These are phyloP conservation scores for Tetrahymena thermophila DNA, from an alignment of 73 alveolate genomes.

Conservation along the genomic window DNA sequence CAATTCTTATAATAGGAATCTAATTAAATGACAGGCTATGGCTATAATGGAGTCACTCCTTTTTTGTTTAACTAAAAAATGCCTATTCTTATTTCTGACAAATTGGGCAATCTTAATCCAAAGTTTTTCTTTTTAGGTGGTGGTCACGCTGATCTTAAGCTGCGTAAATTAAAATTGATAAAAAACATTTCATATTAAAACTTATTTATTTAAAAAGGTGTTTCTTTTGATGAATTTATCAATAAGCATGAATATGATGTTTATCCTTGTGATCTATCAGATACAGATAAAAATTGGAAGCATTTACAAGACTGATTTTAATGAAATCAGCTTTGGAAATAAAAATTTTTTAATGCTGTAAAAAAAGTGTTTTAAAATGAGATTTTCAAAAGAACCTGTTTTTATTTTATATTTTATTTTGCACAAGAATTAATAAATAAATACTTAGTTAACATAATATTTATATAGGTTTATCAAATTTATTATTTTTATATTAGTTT, in stretches of 20 bases:
- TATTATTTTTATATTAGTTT: too few relatives aligned
- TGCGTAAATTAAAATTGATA: constrained; percentile 19
- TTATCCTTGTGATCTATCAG: not conserved
- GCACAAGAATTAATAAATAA: too few relatives aligned
- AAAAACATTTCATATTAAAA: not conserved
- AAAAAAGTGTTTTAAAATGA: too few relatives aligned
- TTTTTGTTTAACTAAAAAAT: constrained; percentile 49
- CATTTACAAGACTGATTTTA: not conserved
- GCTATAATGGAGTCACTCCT: constrained; percentile 64
- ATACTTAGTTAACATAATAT: too few relatives aligned
- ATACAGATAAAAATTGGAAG: not conserved
- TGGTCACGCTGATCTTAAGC: constrained; percentile 59
- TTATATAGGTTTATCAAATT: too few relatives aligned
- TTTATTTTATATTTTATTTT: too few relatives aligned
- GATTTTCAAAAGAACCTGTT: too few relatives aligned
- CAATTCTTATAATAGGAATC: not conserved
- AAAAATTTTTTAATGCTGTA: too few relatives aligned
- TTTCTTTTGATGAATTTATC: not conserved
- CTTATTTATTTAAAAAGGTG: not conserved
- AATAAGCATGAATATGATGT: not conserved
- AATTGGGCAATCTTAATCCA: constrained; percentile 17
- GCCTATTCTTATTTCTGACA: constrained; percentile 37
- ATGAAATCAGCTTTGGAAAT: not conserved
- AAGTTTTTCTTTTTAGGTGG: constrained; percentile 66
- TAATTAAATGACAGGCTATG: constrained; percentile 52